Percentiles rank a stretch among this genome's conserved stretches.
phyloP scores from a whole-genome alignment of 2,329 filamentous ascomycete genomes.

The Penicillium sp. region DNA sequence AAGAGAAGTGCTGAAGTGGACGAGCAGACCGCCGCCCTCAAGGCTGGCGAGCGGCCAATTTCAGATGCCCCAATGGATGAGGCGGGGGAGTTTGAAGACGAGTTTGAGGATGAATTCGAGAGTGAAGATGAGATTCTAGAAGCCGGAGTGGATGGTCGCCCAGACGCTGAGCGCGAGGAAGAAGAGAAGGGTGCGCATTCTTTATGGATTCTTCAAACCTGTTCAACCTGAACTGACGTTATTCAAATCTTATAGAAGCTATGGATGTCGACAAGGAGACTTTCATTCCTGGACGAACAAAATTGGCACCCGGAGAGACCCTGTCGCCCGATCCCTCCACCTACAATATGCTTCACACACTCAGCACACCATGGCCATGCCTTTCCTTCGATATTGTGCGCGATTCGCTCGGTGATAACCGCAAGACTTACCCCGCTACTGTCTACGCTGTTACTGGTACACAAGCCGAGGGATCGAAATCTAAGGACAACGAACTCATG shows the following conservation, averaged over 20 bases:
- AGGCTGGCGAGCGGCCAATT: conserved; percentile 60
- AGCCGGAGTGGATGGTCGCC: conserved; percentile 87
- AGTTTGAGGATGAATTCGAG: conserved; percentile 96
- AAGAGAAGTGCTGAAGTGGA: conserved; percentile 58
- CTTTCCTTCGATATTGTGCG: conserved; percentile 90
- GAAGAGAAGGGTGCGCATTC: conserved; percentile 65
- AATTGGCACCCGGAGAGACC: conserved; percentile 85
- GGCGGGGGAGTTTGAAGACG: conserved; percentile 64
- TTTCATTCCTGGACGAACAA: conserved; percentile 92
- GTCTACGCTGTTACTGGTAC: conserved; percentile 94
- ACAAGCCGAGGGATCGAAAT: conserved; percentile 72
- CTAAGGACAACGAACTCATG: conserved; percentile 89
- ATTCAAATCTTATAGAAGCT: conserved; percentile 50
- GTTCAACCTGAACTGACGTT: not conserved
- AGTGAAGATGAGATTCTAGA: conserved; percentile 90
- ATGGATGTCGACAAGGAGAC: conserved; percentile 95
- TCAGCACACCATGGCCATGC: conserved; percentile 95
- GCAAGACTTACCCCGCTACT: conserved; percentile 90
- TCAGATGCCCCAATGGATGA: conserved; percentile 50
- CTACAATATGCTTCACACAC: conserved; percentile 94
- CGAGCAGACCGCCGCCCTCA: conserved; percentile 55
- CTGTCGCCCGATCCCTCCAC: conserved; percentile 88
- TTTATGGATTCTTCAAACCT: not conserved
- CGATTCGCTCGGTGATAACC: conserved; percentile 81
- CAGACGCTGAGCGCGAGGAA: conserved; percentile 89